Evolutionary conservation across 345 rosid genomes (phyloP).

Genomic region (Excoecaria cochinchinensis): DNA sequence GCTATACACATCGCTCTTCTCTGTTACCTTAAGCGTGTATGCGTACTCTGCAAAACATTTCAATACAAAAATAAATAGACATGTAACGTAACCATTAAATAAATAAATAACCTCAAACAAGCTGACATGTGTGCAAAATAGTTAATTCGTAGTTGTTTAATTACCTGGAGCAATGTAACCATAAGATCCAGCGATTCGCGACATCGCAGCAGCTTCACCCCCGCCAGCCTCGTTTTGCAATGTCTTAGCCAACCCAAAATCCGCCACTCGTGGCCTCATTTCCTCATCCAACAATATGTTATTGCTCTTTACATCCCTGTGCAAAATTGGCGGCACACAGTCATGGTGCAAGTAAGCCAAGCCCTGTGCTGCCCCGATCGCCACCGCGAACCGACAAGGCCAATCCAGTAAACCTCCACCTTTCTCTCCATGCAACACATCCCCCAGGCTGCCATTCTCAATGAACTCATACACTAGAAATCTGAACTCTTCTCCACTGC

Average conservation of each 20-base stretch:
- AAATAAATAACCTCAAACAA: too few relatives aligned
- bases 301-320: slow-evolving; percentile 80
- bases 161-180: slow-evolving; percentile 89
- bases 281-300: slow-evolving; percentile 65
- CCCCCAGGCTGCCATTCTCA: slow-evolving; percentile 78
- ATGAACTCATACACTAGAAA: slow-evolving; percentile 65
- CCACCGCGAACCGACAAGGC: slow-evolving; percentile 48
- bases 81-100: slow-evolving; percentile 1
- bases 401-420: slow-evolving; percentile 40
- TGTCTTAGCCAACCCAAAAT: slow-evolving; percentile 75
- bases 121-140: too few relatives aligned
- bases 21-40: slow-evolving; percentile 52
- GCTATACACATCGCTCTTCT: slow-evolving; percentile 75
- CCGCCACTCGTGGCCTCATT: slow-evolving; percentile 63
- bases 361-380: slow-evolving; percentile 63
- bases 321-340: slow-evolving; percentile 61
- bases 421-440: slow-evolving; percentile 50
- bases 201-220: slow-evolving; percentile 33
- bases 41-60: slow-evolving; percentile 47
- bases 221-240: slow-evolving; percentile 27
- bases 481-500: slow-evolving; percentile 42
- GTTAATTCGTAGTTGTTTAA: too few relatives aligned
- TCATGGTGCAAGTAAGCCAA: slow-evolving; percentile 76
- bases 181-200: slow-evolving; percentile 60
- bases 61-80: neutral